Conservation (phyloP, 2,329 filamentous ascomycete species). For the Clonostachys sp. region DNA sequence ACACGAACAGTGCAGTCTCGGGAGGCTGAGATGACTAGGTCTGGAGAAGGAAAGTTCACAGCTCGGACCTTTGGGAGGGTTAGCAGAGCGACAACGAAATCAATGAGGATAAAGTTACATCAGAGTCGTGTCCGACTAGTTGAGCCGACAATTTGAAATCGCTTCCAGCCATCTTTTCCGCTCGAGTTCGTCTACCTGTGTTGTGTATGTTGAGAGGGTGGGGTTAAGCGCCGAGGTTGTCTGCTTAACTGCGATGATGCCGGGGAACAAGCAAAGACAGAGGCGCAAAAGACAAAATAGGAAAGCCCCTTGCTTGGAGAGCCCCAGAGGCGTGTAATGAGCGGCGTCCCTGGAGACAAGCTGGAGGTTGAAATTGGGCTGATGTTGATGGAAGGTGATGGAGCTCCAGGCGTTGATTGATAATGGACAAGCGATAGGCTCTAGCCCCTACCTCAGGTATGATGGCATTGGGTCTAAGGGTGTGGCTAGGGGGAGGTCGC, state of each 20-base stretch:
- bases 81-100: background rate
- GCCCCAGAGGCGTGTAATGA: too few species aligned
- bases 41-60: conserved; percentile 70
- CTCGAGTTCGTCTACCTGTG: background rate
- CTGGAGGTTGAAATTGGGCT: too few species aligned
- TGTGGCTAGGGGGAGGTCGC: too few species aligned
- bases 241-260: background rate
- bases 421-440: too few species aligned
- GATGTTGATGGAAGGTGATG: too few species aligned
- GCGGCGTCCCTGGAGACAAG: too few species aligned
- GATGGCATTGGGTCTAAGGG: too few species aligned
- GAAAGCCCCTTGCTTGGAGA: too few species aligned
- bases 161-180: conserved; percentile 29
- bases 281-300: background rate
- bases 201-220: background rate
- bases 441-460: too few species aligned
- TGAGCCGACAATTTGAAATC: conserved; percentile 93
- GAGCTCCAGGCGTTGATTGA: too few species aligned
- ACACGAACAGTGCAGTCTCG: conserved; percentile 85
- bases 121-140: conserved; percentile 83
- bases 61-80: conserved; percentile 66
- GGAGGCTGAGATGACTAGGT: conserved; percentile 77
- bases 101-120: conserved; percentile 55
- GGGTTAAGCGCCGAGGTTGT: background rate
- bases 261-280: background rate